Evolutionary conservation across 208 protist species (phyloP).

Genomic region (Angomonas ambiguus): DNA sequence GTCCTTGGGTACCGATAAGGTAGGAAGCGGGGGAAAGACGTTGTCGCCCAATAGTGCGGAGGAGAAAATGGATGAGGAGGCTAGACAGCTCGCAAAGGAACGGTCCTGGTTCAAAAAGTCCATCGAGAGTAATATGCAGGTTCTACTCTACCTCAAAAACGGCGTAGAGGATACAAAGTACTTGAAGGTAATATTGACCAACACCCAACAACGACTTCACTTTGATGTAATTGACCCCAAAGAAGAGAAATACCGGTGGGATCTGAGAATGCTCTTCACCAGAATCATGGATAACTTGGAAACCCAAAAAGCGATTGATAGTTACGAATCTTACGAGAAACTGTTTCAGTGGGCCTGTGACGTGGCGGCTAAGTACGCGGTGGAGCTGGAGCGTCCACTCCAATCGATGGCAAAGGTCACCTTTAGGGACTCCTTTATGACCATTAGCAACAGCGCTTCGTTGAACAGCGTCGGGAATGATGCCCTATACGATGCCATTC

Average conservation of each 20-base stretch:
- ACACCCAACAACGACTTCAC: conserved; percentile 42
- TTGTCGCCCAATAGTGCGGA: not conserved
- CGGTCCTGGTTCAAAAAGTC: conserved; percentile 42
- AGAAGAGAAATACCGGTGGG: conserved; percentile 68
- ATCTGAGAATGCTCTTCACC: conserved; percentile 57
- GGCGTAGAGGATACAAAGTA: conserved; percentile 43
- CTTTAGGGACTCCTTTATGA: conserved; percentile 18
- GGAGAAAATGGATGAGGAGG: conserved; percentile 5
- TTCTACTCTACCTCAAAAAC: conserved; percentile 58
- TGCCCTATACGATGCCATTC: not conserved
- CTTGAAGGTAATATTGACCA: conserved; percentile 62
- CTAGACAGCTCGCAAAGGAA: conserved; percentile 30
- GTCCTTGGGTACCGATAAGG: conserved; percentile 19
- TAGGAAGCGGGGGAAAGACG: not conserved
- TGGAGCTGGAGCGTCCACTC: conserved; percentile 31
- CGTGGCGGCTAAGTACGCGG: conserved; percentile 27
- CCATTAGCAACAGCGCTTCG: not conserved
- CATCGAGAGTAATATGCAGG: conserved; percentile 62
- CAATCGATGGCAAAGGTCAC: conserved; percentile 34
- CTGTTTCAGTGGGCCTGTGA: conserved; percentile 40
- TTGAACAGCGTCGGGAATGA: not conserved
- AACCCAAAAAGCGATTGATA: conserved; percentile 54
- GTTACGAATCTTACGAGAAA: conserved; percentile 49
- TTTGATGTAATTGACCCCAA: conserved; percentile 50
- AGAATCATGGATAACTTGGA: conserved; percentile 66